Conservation (phyloP, 1,284 basidiomycete species). For the Heterobasidion occidentale region DNA sequence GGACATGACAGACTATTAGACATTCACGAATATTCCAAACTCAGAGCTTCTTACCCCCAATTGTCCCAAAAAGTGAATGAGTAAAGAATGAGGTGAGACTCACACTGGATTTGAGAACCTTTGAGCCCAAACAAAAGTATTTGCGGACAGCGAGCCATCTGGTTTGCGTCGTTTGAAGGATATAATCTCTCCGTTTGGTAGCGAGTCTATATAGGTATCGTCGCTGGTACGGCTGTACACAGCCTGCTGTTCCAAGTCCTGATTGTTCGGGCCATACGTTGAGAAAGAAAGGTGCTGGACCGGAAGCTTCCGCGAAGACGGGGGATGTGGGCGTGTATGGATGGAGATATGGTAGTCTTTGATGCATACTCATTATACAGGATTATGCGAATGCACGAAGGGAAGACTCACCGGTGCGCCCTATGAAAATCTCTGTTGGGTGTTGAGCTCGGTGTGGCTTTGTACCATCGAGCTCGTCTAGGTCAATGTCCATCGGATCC, state of each 20-base stretch:
- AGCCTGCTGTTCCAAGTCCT: constrained; percentile 58
- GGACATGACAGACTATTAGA: too few species aligned
- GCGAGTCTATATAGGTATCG: constrained; percentile 68
- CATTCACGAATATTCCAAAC: too few species aligned
- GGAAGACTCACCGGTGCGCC: constrained; percentile 62
- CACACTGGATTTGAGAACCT: constrained; percentile 52
- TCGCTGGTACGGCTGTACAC: constrained; percentile 67
- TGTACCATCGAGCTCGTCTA: constrained; percentile 65
- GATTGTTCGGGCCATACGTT: constrained; percentile 77
- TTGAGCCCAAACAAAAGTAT: constrained; percentile 48
- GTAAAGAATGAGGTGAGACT: constrained; percentile 8
- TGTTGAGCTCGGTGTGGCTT: constrained; percentile 27
- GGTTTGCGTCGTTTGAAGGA: constrained; percentile 48
- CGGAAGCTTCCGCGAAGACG: constrained; percentile 32
- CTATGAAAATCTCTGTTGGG: constrained; percentile 66
- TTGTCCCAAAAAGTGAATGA: too few species aligned
- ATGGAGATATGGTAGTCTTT: constrained; percentile 72
- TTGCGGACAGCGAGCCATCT: constrained; percentile 23
- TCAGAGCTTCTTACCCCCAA: too few species aligned
- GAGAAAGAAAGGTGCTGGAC: constrained; percentile 77
- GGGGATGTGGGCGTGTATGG: constrained; percentile 35
- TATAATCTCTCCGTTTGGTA: constrained; percentile 69
- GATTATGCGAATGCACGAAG: neutral
- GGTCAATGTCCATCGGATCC: constrained; percentile 37
- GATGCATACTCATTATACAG: neutral